Evolutionary conservation across 768 basidiomycete genomes (phyloP).

Genomic region (Dioszegia crocea): DNA sequence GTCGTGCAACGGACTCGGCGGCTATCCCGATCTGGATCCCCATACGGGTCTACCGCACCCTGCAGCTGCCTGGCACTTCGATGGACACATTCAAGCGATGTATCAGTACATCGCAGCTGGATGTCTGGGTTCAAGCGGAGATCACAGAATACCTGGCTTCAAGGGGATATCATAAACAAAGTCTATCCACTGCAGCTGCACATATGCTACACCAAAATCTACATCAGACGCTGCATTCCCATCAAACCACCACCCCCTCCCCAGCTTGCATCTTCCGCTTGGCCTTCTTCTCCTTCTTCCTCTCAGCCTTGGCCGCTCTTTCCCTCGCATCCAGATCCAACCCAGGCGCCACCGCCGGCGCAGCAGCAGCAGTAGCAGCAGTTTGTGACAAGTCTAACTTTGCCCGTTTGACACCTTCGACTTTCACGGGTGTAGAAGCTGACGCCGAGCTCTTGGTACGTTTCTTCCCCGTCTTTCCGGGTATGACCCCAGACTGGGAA

Average conservation of each 20-base stretch:
- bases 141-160: too few relatives aligned
- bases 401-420: neutral
- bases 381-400: slow-evolving; percentile 2
- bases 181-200: too few relatives aligned
- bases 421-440: neutral
- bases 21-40: too few relatives aligned
- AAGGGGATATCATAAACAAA: too few relatives aligned
- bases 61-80: too few relatives aligned
- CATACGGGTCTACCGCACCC: too few relatives aligned
- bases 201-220: too few relatives aligned
- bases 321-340: slow-evolving; percentile 25
- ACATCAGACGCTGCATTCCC: too few relatives aligned
- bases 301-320: slow-evolving; percentile 23
- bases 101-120: too few relatives aligned
- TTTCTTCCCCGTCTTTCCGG: neutral
- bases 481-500: neutral
- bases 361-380: neutral
- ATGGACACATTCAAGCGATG: too few relatives aligned
- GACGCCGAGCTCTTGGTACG: neutral
- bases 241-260: neutral
- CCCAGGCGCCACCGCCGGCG: neutral
- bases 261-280: slow-evolving; percentile 19
- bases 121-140: too few relatives aligned
- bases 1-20: too few relatives aligned
- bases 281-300: slow-evolving; percentile 27